Percentiles rank a stretch among this genome's conserved stretches.
Evolutionary conservation across 1,284 basidiomycete genomes (phyloP).

Genomic region (Boletus subluridellus): DNA sequence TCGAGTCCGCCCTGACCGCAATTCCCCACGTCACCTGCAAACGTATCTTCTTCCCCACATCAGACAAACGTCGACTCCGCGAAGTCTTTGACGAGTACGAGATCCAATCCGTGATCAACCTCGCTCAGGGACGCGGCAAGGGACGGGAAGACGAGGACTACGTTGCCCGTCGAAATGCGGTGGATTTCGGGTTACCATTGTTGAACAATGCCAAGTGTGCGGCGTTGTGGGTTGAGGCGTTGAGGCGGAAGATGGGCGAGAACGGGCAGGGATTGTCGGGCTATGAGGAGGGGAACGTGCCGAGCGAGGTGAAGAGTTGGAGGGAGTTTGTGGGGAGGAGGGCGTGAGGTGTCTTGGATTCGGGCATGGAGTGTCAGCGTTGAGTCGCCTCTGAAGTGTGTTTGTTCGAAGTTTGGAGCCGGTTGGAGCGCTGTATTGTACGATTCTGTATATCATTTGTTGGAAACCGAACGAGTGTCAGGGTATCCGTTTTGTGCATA

Average conservation of each 20-base stretch:
- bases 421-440: not conserved
- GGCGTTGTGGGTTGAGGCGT: slow-evolving; percentile 85
- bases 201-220: slow-evolving; percentile 92
- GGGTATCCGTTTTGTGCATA: no score
- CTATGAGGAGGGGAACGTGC: slow-evolving; percentile 88
- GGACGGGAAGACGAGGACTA: slow-evolving; percentile 92
- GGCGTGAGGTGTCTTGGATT: slow-evolving; percentile 39
- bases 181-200: slow-evolving; percentile 87
- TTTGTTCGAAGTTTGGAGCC: not conserved
- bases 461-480: no score
- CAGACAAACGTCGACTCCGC: slow-evolving; percentile 93
- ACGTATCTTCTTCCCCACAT: slow-evolving; percentile 94
- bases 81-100: slow-evolving; percentile 94
- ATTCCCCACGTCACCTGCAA: slow-evolving; percentile 79
- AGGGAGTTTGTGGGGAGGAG: slow-evolving; percentile 76
- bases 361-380: not conserved
- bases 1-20: slow-evolving; percentile 83
- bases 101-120: slow-evolving; percentile 94
- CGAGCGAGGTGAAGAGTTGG: slow-evolving; percentile 92
- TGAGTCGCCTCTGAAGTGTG: not conserved
- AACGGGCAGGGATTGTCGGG: slow-evolving; percentile 76
- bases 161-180: slow-evolving; percentile 86
- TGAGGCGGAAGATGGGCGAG: slow-evolving; percentile 81
- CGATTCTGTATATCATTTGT: not conserved
- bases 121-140: slow-evolving; percentile 78